Evolutionary conservation across 2,329 filamentous ascomycete genomes (phyloP).

Genomic region (Verticillium klebahnii): DNA sequence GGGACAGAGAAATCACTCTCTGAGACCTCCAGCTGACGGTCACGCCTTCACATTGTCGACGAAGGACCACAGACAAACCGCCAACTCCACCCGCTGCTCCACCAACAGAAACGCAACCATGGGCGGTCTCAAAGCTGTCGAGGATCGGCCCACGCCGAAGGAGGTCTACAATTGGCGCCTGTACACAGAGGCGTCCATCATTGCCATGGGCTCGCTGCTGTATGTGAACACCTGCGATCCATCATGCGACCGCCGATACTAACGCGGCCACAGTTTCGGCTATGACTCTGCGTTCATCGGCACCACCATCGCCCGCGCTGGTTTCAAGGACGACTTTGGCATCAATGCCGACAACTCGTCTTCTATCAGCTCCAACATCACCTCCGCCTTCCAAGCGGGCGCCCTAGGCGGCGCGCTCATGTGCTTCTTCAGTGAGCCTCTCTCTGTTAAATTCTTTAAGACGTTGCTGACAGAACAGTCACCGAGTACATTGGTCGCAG

Average conservation of each 20-base stretch:
- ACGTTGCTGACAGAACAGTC: constrained; percentile 12
- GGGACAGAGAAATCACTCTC: not conserved
- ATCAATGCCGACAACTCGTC: constrained; percentile 23
- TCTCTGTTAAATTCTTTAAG: not conserved
- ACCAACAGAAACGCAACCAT: constrained; percentile 15
- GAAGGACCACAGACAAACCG: not conserved
- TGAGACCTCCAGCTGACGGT: not conserved
- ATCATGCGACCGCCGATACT: not conserved
- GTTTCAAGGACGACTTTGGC: constrained; percentile 38
- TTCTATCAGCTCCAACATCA: constrained; percentile 37
- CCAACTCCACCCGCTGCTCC: not conserved
- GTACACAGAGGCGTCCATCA: constrained; percentile 42
- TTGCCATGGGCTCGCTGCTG: constrained; percentile 41
- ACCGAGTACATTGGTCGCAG: constrained; percentile 46
- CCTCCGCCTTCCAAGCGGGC: constrained; percentile 42
- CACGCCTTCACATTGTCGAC: not conserved
- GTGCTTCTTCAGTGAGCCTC: constrained; percentile 30
- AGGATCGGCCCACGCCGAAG: constrained; percentile 50
- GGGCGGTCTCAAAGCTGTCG: constrained; percentile 40
- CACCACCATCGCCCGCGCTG: constrained; percentile 44
- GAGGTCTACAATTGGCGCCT: constrained; percentile 51
- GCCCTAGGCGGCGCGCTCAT: constrained; percentile 49
- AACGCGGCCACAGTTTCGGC: constrained; percentile 32
- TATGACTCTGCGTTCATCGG: constrained; percentile 52
- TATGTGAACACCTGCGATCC: constrained; percentile 13